Evolutionary conservation across 441 rosid genomes (phyloP).

Genomic region (Gossypium lobatum): DNA sequence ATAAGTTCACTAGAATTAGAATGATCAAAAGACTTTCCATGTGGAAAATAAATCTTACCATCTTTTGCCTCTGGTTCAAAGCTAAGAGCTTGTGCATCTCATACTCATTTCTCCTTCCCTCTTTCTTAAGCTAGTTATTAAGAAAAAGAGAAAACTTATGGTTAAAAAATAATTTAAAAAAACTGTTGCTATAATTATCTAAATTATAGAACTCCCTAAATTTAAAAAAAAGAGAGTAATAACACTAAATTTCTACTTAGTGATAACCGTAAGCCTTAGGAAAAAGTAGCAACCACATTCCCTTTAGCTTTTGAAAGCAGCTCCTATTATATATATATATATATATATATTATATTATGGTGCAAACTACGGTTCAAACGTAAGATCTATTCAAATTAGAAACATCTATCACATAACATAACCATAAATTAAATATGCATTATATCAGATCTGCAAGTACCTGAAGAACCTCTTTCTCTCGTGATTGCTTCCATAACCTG

Average conservation of each 20-base stretch:
- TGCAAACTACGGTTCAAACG: background rate
- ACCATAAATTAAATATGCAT: background rate
- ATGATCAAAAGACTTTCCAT: conserved; percentile 10
- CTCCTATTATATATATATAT: background rate
- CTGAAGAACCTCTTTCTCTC: conserved; percentile 99
- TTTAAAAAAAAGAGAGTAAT: background rate
- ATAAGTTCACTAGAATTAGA: conserved; percentile 9
- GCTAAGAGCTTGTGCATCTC: conserved; percentile 98
- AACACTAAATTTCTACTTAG: background rate
- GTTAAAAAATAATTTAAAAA: background rate
- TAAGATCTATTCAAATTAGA: background rate
- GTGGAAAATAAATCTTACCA: conserved; percentile 41
- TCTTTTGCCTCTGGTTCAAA: conserved; percentile 90
- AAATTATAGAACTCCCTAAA: background rate
- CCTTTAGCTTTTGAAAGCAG: background rate
- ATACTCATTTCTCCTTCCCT: conserved; percentile 89
- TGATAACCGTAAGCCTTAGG: background rate
- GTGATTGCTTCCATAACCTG: conserved; percentile 74
- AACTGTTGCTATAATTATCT: background rate
- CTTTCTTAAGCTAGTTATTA: conserved; percentile 80
- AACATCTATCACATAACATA: background rate
- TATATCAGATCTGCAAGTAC: conserved; percentile 25
- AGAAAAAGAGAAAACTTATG: background rate
- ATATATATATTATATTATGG: background rate
- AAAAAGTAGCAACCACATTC: background rate